phyloP scores from a whole-genome alignment of 2,329 filamentous ascomycete genomes.

The Colletotrichum ledebouriae region DNA sequence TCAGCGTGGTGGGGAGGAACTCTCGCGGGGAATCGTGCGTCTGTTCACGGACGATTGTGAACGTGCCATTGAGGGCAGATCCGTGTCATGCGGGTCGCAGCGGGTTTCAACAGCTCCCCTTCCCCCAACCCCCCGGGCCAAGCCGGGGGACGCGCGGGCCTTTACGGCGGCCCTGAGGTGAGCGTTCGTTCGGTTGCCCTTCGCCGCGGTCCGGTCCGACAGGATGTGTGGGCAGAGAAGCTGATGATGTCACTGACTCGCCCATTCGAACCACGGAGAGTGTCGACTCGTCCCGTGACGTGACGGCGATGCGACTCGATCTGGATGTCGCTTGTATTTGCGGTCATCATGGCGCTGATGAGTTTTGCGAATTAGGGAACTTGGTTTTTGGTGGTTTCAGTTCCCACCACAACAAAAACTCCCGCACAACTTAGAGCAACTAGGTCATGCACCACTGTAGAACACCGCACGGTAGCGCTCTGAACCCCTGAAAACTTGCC shows the following conservation, averaged over 20 bases:
- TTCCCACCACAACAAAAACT: not conserved
- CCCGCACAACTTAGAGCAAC: constrained; percentile 6
- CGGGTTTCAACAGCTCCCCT: constrained; percentile 8
- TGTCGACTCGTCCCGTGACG: constrained; percentile 7
- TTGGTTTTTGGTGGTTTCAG: not conserved
- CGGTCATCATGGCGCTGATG: not conserved
- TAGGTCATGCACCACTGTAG: not conserved
- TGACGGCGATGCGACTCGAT: constrained; percentile 8
- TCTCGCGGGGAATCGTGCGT: constrained; percentile 25
- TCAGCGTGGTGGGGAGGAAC: constrained; percentile 5
- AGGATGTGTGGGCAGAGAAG: not conserved
- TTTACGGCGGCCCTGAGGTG: constrained; percentile 14
- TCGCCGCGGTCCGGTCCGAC: constrained; percentile 30
- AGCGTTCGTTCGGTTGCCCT: not conserved
- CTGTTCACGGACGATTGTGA: not conserved
- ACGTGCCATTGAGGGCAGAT: constrained; percentile 24
- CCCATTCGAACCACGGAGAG: constrained; percentile 6
- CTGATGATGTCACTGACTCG: constrained; percentile 28
- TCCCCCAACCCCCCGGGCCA: not conserved
- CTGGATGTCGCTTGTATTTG: not conserved
- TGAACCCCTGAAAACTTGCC: constrained; percentile 24
- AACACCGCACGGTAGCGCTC: not conserved
- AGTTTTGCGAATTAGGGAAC: not conserved
- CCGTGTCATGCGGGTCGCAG: constrained; percentile 22
- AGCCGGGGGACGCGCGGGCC: constrained; percentile 22